Evolutionary conservation across 2,329 filamentous ascomycete genomes (phyloP), one percentile per base, ranked within the genome.

Genomic region (Lecanicillium sp.): DNA sequence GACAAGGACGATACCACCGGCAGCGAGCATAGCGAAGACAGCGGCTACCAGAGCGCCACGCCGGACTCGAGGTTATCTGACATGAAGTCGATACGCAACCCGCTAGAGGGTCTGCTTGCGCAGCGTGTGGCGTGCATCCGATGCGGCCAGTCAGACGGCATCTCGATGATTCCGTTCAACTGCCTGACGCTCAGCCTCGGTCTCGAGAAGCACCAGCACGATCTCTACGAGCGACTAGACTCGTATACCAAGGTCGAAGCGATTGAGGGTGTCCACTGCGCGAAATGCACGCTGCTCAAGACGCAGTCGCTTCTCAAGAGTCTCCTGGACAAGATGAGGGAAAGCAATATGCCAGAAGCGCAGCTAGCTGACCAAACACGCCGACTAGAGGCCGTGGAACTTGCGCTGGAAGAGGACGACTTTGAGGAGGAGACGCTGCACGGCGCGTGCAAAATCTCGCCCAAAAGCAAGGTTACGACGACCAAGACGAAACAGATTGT

Each of bases 401-500:
- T 79, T 41, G 88, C 87, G 0, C 70, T 97, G 2, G 83, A 88
- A 47, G 79, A 88, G 9, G 86, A 93, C 41, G 81, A 91, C 53
- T 94, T 93, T 55, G 81, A 86, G 19, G 88, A 86, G 43, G 77
- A 77, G 56, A 85, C 78, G 0, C 60, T 86, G 7, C 67, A 67
- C 2, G 74, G 81, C 26, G 79, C 77, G 60, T 88, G 82, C 67
- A 83, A 78, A 59, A 86, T 84, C 52, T 71, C 73, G 0, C 71
- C 82, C 9, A 82, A 85, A 57, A 81, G 81, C 56, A 82, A 84
- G 58, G 79, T 90, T 7, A 79, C 77, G 17, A 83, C 85, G 14
- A 94, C 86, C 5, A 98, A 98, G 66, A 90, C 90, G 8, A 86
- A 90, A 51, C 93, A 97, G 62, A 84, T 87, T 9, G 87, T 91